Base-by-base conservation (phyloP, 2,329 filamentous ascomycete genomes). In the Lizonia empirigonia region DNA sequence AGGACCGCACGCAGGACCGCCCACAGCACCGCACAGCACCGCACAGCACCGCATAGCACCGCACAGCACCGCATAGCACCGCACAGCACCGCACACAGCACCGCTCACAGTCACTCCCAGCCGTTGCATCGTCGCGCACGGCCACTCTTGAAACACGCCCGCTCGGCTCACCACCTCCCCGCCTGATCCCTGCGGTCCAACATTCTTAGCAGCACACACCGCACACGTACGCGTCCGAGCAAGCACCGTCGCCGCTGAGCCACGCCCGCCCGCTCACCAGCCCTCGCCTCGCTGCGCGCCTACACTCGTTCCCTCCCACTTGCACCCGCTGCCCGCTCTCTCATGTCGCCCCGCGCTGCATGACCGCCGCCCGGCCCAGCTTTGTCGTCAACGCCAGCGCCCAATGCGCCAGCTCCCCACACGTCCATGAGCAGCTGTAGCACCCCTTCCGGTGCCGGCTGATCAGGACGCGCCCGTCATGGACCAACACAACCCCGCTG, bases 341-440 rank as follows among this genome's bases (percentile, higher is more conserved):
- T 32, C 30, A 34, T 39, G 39, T 24, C 23, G 49, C 27, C 40
- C 54, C 51, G 45, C 59, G 46, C 55, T 55, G 62, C 58, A 62
- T 64, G 63, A 53, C 55, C 51, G 50, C 53, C 27, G 44, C 30
- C 37, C 23, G 37, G 37, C 45, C 37, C 36, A 30, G 39, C 53
- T 37, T 49, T 53, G 45, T 40, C 50, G 50, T 50, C 53, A 44
- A 50, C 38, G 37, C 38, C 59, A 40, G 55, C 63, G 53, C 63
- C 66, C 67, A 67, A 73, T 72, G 69, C 58, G 64, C 58, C 39
- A 50, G 50, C 55, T 53, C 45, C 56, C 48, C 49, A 40, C 53
- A 47, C 56, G 68, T 69, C 64, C 58, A 71, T 71, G 69, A 69
- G 52, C 65, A 68, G 57, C 57, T 59, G 60, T 58, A 68, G 55